Evolutionary conservation across 805 yeast genomes (phyloP).

Genomic region (Candida verbasci): DNA sequence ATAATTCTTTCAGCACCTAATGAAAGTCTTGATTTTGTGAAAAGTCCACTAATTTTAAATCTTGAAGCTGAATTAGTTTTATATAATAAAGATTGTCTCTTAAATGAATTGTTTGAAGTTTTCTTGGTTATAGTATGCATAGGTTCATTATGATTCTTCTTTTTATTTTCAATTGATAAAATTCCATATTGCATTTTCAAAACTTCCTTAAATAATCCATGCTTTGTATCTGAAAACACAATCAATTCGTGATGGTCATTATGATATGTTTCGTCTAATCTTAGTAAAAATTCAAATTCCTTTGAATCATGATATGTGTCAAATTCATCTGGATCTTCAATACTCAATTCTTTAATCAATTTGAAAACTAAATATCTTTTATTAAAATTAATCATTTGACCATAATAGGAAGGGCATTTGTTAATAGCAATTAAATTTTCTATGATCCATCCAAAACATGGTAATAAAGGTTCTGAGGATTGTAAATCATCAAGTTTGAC

Average conservation of each 20-base stretch:
- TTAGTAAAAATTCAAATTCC: slow-evolving; percentile 51
- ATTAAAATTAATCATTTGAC: slow-evolving; percentile 73
- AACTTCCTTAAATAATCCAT: slow-evolving; percentile 24
- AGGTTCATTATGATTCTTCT: slow-evolving; percentile 13
- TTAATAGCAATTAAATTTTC: slow-evolving; percentile 67
- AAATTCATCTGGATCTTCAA: slow-evolving; percentile 24
- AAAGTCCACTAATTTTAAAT: slow-evolving; percentile 55
- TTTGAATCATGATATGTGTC: slow-evolving; percentile 30
- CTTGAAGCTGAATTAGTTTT: slow-evolving; percentile 36
- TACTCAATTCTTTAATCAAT: slow-evolving; percentile 33
- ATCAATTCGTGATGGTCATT: slow-evolving; percentile 1
- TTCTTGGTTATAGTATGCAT: slow-evolving; percentile 17
- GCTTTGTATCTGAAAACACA: slow-evolving; percentile 14
- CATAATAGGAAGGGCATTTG: slow-evolving; percentile 69
- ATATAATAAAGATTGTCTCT: slow-evolving; percentile 37
- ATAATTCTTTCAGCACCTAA: slow-evolving; percentile 40
- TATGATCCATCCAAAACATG: slow-evolving; percentile 89
- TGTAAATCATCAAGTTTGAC: slow-evolving; percentile 24
- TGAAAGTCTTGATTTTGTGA: slow-evolving; percentile 49
- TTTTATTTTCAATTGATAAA: slow-evolving; percentile 27
- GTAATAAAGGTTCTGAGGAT: slow-evolving; percentile 51
- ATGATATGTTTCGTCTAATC: slow-evolving; percentile 31
- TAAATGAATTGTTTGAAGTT: slow-evolving; percentile 23
- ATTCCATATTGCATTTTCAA: slow-evolving; percentile 30
- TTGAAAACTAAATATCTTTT: slow-evolving; percentile 47